phyloP scores from a whole-genome alignment of 2,329 filamentous ascomycete species.

The Blastomyces gilchristii region DNA sequence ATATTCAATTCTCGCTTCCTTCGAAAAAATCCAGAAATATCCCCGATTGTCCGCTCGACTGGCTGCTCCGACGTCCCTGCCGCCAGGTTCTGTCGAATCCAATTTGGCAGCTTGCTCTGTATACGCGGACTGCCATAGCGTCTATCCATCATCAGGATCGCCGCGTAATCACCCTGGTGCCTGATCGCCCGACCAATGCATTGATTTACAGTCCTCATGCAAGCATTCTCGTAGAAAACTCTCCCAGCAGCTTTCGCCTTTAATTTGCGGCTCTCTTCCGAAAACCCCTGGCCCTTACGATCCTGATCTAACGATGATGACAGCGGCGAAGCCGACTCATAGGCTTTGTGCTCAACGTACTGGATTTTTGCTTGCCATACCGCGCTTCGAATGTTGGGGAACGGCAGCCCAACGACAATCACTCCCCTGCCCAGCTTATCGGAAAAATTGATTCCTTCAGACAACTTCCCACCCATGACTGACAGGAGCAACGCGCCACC shows the following conservation, averaged over 20 bases:
- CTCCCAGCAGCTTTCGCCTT: constrained; percentile 46
- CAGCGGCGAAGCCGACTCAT: constrained; percentile 13
- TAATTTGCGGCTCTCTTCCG: constrained; percentile 23
- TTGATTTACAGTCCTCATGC: constrained; percentile 95
- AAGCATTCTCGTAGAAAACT: constrained; percentile 87
- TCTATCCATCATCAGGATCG: constrained; percentile 74
- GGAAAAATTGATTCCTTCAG: constrained; percentile 96
- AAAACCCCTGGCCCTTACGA: constrained; percentile 12
- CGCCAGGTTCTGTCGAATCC: constrained; percentile 65
- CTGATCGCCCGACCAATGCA: constrained; percentile 87
- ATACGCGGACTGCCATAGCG: constrained; percentile 68
- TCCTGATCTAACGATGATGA: constrained; percentile 10
- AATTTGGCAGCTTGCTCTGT: constrained; percentile 68
- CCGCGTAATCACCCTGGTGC: constrained; percentile 78
- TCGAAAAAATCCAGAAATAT: constrained; percentile 27
- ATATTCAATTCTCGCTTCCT: constrained; percentile 8
- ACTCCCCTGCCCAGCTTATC: constrained; percentile 82
- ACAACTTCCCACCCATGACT: constrained; percentile 88
- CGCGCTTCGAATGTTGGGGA: constrained; percentile 77
- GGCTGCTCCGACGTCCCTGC: constrained; percentile 18
- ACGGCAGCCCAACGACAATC: constrained; percentile 83
- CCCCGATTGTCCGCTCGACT: constrained; percentile 21
- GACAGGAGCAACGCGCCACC: constrained; percentile 66
- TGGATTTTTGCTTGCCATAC: constrained; percentile 90
- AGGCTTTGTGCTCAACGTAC: constrained; percentile 61